Evolutionary conservation across 495 filamentous ascomycete genomes (phyloP).

Genomic region (Talaromyces proteolyticus): DNA sequence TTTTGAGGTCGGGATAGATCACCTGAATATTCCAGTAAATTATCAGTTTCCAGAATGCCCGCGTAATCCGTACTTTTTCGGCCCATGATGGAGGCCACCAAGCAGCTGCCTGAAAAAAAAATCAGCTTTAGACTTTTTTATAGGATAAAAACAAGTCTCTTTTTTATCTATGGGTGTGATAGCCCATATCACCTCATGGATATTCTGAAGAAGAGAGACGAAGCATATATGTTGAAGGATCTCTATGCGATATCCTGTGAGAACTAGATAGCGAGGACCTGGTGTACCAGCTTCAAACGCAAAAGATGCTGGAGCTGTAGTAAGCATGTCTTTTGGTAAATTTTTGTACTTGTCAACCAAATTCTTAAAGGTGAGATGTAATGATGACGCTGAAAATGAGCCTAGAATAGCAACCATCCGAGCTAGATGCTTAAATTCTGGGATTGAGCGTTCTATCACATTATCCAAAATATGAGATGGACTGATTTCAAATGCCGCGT

Average conservation of each 20-base stretch:
- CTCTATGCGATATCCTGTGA: neutral
- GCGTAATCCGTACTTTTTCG: neutral
- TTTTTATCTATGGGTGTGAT: neutral
- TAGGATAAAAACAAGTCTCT: neutral
- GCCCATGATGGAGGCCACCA: neutral
- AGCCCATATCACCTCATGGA: neutral
- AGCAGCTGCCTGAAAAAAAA: neutral
- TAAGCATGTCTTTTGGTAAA: neutral
- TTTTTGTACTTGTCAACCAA: neutral
- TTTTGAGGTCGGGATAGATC: neutral
- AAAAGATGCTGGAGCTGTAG: neutral
- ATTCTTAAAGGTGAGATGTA: neutral
- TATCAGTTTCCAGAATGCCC: neutral
- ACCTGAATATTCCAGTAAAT: neutral
- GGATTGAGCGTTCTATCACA: neutral
- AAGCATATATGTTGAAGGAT: neutral
- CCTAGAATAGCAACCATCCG: neutral
- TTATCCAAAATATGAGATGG: neutral
- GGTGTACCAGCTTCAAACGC: neutral
- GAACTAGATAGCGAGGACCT: neutral
- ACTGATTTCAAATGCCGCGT: neutral
- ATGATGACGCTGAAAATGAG: neutral
- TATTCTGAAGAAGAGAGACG: neutral
- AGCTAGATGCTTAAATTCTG: neutral
- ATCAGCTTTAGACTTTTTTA: neutral